Evolutionary conservation across 78 protist genomes (phyloP).

Genomic region (Tieghemostelium lacteum): DNA sequence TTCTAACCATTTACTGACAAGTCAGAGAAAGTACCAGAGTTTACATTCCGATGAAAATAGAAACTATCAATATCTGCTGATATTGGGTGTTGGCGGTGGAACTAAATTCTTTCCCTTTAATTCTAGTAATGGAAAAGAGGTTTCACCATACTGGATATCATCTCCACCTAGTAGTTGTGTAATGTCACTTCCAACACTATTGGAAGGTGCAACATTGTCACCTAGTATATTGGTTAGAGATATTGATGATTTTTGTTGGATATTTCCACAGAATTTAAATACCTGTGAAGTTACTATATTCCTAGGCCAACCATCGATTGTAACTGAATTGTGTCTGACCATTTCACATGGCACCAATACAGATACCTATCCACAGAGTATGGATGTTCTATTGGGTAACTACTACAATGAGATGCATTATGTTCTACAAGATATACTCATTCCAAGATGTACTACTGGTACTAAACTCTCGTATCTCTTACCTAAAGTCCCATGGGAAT

Average conservation of each 20-base stretch:
- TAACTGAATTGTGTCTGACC: conserved; percentile 49
- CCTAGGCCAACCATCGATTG: conserved; percentile 28
- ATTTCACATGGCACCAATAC: conserved; percentile 60
- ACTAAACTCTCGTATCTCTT: conserved; percentile 32
- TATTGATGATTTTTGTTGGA: conserved; percentile 79
- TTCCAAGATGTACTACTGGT: conserved; percentile 65
- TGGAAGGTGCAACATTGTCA: not conserved
- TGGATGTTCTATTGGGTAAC: conserved; percentile 56
- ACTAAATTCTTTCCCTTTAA: conserved; percentile 33
- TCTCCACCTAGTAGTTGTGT: conserved; percentile 34
- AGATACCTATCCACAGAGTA: conserved; percentile 50
- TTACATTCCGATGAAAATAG: conserved; percentile 55
- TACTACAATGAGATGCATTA: not conserved
- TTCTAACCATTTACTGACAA: not conserved
- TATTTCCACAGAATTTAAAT: not conserved
- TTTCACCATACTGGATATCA: conserved; percentile 27
- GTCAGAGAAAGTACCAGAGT: conserved; percentile 51
- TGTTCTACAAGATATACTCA: conserved; percentile 35
- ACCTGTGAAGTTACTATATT: conserved; percentile 20
- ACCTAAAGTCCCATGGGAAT: conserved; percentile 30
- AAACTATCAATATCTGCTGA: conserved; percentile 33
- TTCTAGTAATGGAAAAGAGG: conserved; percentile 27
- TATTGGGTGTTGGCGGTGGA: conserved; percentile 31
- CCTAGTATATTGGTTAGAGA: conserved; percentile 47
- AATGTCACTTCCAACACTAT: conserved; percentile 13